A percentile compares a stretch with the other conserved stretches of the same genome.
These are phyloP conservation scores for Eleusine coracana DNA, from an alignment of 176 grass and related monocot species.

Conservation along the genomic window DNA sequence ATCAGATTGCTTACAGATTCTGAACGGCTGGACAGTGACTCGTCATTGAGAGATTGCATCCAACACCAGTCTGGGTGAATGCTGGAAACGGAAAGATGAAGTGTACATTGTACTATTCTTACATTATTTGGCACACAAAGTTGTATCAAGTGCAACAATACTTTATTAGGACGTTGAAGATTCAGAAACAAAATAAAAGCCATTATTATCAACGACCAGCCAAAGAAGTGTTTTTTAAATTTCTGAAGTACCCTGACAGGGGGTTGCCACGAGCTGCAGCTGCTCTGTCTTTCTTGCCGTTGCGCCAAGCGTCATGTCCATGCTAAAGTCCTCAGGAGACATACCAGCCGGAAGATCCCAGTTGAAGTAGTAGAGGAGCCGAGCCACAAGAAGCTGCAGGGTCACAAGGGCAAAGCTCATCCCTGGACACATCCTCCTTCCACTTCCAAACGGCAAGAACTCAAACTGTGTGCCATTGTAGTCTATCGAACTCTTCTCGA, in stretches of 20 bases:
- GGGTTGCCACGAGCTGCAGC: not conserved
- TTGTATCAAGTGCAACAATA: not conserved
- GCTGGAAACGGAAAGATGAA: not conserved
- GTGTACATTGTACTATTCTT: not conserved
- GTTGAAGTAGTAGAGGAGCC: conserved; percentile 21
- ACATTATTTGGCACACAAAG: not conserved
- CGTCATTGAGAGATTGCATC: not conserved
- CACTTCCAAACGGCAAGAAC: conserved; percentile 6
- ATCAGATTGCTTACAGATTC: too few species aligned
- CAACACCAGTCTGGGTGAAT: too few species aligned
- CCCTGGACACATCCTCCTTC: conserved; percentile 29
- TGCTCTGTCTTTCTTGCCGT: not conserved
- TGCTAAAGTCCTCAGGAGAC: not conserved
- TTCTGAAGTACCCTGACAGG: not conserved
- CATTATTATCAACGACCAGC: too few species aligned
- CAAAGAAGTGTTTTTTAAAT: not conserved
- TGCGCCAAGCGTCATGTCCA: not conserved
- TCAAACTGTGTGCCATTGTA: not conserved
- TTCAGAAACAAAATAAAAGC: too few species aligned
- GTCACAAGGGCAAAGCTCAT: not conserved
- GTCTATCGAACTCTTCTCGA: not conserved
- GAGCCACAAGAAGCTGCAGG: not conserved
- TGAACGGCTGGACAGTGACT: too few species aligned
- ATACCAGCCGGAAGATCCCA: not conserved
- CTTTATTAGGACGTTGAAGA: not conserved